These are phyloP conservation scores for Sugiyamaella chiloensis DNA, from an alignment of 805 yeast species.

Conservation along the genomic window DNA sequence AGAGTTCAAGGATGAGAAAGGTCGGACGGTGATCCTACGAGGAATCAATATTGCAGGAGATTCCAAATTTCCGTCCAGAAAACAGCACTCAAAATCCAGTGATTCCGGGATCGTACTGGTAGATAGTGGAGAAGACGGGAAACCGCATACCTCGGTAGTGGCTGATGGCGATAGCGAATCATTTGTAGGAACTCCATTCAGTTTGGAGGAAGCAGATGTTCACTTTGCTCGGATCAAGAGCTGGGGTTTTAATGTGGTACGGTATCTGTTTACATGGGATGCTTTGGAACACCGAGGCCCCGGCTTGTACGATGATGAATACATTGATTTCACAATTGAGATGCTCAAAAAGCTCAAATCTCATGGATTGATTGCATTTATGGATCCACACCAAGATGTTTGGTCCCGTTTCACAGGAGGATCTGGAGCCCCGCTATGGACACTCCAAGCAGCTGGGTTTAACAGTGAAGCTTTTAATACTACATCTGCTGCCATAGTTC, in stretches of 20 bases:
- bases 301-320: slow-evolving; percentile 73
- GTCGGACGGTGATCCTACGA: slow-evolving; percentile 60
- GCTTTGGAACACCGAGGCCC: slow-evolving; percentile 90
- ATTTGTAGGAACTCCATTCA: slow-evolving; percentile 71
- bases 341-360: slow-evolving; percentile 54
- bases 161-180: slow-evolving; percentile 4
- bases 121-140: slow-evolving; percentile 36
- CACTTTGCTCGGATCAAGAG: slow-evolving; percentile 70
- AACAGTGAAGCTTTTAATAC: slow-evolving; percentile 63
- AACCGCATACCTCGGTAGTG: slow-evolving; percentile 51
- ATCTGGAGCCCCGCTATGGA: slow-evolving; percentile 94
- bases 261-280: slow-evolving; percentile 87
- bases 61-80: slow-evolving; percentile 57
- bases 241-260: slow-evolving; percentile 76
- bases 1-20: slow-evolving; percentile 52
- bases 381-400: slow-evolving; percentile 92
- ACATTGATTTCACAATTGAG: slow-evolving; percentile 63
- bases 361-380: slow-evolving; percentile 68
- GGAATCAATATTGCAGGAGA: slow-evolving; percentile 83
- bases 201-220: slow-evolving; percentile 62
- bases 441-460: slow-evolving; percentile 82
- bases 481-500: slow-evolving; percentile 76
- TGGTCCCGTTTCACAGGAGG: slow-evolving; percentile 92
- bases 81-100: background rate
- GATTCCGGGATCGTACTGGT: slow-evolving; percentile 1